These are phyloP conservation scores for Citrus unshiu DNA, from an alignment of 345 rosid species.

Conservation along the genomic window DNA sequence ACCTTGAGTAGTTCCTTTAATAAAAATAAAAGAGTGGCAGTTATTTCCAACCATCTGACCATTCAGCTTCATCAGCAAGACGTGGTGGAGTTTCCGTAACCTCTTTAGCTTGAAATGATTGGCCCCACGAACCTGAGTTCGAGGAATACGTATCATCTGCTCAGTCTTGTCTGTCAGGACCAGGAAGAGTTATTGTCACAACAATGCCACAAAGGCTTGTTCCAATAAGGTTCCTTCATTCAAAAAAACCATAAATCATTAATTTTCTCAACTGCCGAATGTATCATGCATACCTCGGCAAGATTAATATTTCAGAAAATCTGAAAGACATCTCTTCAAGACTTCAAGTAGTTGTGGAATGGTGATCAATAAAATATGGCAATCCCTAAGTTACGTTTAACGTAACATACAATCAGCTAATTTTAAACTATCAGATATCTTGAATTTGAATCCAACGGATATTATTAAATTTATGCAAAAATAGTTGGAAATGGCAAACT, in stretches of 20 bases:
- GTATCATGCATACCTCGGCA: too few relatives aligned
- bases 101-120: neutral
- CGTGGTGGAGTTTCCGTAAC: neutral
- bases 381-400: too few relatives aligned
- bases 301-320: neutral
- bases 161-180: slow-evolving; percentile 28
- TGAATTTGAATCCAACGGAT: too few relatives aligned
- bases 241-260: neutral
- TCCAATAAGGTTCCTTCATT: slow-evolving; percentile 46
- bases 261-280: neutral
- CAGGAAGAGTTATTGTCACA: slow-evolving; percentile 37
- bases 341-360: neutral
- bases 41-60: slow-evolving; percentile 6
- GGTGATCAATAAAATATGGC: neutral
- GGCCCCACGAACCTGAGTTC: slow-evolving; percentile 1
- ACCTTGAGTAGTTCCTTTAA: too few relatives aligned
- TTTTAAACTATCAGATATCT: too few relatives aligned
- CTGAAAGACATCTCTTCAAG: neutral
- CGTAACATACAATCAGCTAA: too few relatives aligned
- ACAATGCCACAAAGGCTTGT: slow-evolving; percentile 44
- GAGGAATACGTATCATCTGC: neutral
- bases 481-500: too few relatives aligned
- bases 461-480: too few relatives aligned
- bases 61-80: slow-evolving; percentile 7
- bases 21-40: too few relatives aligned